Conservation (phyloP, 495 filamentous ascomycete species). For the Margaritispora aquatica region DNA sequence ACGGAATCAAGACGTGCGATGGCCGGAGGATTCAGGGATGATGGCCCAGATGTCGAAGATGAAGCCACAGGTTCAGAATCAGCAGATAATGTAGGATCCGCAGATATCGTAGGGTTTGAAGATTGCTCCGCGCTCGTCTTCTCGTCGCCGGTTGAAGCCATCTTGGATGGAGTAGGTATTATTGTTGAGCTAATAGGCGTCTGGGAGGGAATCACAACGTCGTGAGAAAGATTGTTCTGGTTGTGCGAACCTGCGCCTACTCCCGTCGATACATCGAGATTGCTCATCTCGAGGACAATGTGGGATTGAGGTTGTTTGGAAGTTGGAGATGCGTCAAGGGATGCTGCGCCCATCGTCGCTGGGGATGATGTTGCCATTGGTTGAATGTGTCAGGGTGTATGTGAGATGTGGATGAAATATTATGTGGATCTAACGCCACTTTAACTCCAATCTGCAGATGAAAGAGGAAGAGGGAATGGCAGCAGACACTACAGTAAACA, state of each 20-base stretch:
- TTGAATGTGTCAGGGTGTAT: not conserved
- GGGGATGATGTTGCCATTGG: conserved; percentile 17
- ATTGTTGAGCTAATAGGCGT: conserved; percentile 6
- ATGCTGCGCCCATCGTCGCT: conserved; percentile 11
- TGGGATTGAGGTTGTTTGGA: conserved; percentile 5
- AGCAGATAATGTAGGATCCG: not conserved
- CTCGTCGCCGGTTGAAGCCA: conserved; percentile 3
- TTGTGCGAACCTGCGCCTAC: conserved; percentile 14
- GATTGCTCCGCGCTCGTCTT: conserved; percentile 5
- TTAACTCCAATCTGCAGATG: not conserved
- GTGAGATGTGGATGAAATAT: not conserved
- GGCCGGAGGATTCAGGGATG: not conserved
- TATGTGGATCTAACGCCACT: not conserved
- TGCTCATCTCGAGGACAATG: conserved; percentile 15
- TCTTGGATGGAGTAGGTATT: not conserved
- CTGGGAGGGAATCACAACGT: conserved; percentile 14
- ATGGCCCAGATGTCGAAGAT: not conserved
- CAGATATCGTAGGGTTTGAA: conserved; percentile 3
- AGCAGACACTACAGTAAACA: not conserved
- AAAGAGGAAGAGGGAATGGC: not conserved
- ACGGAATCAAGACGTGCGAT: conserved; percentile 14
- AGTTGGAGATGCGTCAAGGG: conserved; percentile 3
- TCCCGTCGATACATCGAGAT: conserved; percentile 10
- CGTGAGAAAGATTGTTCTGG: conserved; percentile 4
- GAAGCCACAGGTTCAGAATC: not conserved